Evolutionary conservation across 2,329 filamentous ascomycete genomes (phyloP), one percentile per base, ranked within the genome.

Genomic region (Aspergillus oerlinghausenensis): DNA sequence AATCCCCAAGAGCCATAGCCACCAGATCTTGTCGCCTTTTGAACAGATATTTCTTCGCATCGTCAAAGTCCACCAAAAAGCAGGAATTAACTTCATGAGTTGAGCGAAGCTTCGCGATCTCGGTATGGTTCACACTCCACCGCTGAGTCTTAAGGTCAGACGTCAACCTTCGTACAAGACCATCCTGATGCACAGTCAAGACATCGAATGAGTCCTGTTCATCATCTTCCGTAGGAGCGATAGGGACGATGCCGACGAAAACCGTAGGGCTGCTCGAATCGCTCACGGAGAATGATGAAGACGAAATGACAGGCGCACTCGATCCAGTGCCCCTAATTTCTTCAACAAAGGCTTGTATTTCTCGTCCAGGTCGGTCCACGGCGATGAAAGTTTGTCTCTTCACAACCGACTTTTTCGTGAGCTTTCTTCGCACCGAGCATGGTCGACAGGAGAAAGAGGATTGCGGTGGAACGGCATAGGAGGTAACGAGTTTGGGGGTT

Each of bases 401-500:
- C 1, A 79, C 73, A 3, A 69, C 64, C 10, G 71, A 70, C 38
- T 73, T 75, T 32, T 75, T 75, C 29, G 71, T 65, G 48, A 75
- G 68, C 67, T 80, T 82, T 60, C 77, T 75, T 67, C 83, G 81
- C 48, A 85, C 75, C 25, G 84, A 87, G 66, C 78, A 84, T 52
- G 84, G 84, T 35, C 80, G 75, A 52, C 82, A 81, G 54, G 79
- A 77, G 67, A 86, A 82, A 17, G 76, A 78, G 25, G 82, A 80
- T 65, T 84, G 80, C 28, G 84, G 84, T 38, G 84, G 83, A 17
- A 86, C 74, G 52, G 84, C 82, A 68, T 86, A 85, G 17, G 84
- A 86, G 35, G 82, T 81, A 19, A 84, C 75, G 8, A 84, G 76
- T 63, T 80, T 83, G 8, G 84, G 82, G 52, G 81, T 83, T 77